A percentile compares a stretch with the other conserved stretches of the same genome.
Conservation (phyloP, 306 rosid genomes). For the Inga leiocalycina region DNA sequence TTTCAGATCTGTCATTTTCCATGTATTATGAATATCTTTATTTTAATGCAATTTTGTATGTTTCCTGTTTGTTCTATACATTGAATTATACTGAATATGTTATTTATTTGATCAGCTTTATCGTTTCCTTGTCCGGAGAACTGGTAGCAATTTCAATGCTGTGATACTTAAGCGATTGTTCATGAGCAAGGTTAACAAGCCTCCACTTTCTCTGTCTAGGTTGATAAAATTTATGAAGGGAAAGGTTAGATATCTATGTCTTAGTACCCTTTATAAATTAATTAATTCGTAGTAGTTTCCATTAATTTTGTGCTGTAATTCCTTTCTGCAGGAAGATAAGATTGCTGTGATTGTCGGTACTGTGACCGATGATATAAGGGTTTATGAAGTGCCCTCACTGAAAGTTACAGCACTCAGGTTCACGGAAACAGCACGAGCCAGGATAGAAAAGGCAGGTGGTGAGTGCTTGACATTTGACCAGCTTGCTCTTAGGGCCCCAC, state of each 20-base stretch:
- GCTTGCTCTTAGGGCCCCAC: constrained; percentile 78
- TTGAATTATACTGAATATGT: constrained; percentile 28
- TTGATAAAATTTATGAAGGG: constrained; percentile 62
- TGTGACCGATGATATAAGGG: constrained; percentile 69
- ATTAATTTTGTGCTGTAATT: constrained; percentile 17
- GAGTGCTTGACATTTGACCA: constrained; percentile 86
- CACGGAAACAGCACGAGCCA: constrained; percentile 83
- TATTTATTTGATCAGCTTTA: constrained; percentile 56
- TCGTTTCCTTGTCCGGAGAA: constrained; percentile 86
- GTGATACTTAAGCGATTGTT: constrained; percentile 79
- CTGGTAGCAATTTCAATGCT: constrained; percentile 77
- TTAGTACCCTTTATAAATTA: background rate
- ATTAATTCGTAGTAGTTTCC: background rate
- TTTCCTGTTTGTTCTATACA: background rate
- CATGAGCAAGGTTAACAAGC: constrained; percentile 85
- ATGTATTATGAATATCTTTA: background rate
- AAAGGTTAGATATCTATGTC: constrained; percentile 51
- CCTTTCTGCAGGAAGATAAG: constrained; percentile 52
- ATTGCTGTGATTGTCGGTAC: constrained; percentile 77
- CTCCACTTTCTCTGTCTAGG: constrained; percentile 82
- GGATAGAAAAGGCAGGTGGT: constrained; percentile 84
- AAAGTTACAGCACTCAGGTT: constrained; percentile 82
- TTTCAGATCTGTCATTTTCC: background rate
- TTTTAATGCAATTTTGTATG: background rate
- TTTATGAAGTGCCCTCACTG: constrained; percentile 70